Evolutionary conservation across 1,284 basidiomycete genomes (phyloP).

Genomic region (Entoloma clypeatum): DNA sequence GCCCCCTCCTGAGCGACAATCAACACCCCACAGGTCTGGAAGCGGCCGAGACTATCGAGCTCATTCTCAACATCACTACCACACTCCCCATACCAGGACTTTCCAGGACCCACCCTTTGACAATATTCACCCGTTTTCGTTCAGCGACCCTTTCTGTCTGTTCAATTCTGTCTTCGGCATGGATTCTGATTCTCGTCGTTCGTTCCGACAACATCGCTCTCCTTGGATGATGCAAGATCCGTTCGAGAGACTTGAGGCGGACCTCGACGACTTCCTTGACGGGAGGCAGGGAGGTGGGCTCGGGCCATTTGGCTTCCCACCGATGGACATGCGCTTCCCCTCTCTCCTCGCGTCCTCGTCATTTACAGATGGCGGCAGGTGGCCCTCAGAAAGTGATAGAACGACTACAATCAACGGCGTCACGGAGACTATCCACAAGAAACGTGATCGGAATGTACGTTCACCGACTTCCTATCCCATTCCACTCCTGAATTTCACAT

Average conservation of each 20-base stretch:
- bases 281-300: conserved; percentile 25
- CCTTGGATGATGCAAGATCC: conserved; percentile 24
- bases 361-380: conserved; percentile 28
- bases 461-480: conserved; percentile 6
- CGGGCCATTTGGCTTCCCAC: conserved; percentile 7
- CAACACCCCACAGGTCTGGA: conserved; percentile 23
- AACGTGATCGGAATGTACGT: conserved; percentile 53
- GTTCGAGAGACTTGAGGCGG: conserved; percentile 27
- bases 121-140: conserved; percentile 34
- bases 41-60: conserved; percentile 24
- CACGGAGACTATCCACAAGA: conserved; percentile 55
- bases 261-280: conserved; percentile 27
- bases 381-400: conserved; percentile 52
- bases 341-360: conserved; percentile 19
- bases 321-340: conserved; percentile 16
- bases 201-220: conserved; percentile 19
- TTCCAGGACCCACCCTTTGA: conserved; percentile 34
- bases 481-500: conserved; percentile 6
- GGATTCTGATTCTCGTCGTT: conserved; percentile 20
- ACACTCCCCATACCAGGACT: conserved; percentile 24
- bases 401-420: conserved; percentile 60
- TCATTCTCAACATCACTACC: conserved; percentile 28
- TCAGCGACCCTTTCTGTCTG: conserved; percentile 69
- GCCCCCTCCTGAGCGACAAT: conserved; percentile 53
- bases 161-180: conserved; percentile 67